Evolutionary conservation across 2,329 filamentous ascomycete species (phyloP).

Genomic region (Penicillium sp.): DNA sequence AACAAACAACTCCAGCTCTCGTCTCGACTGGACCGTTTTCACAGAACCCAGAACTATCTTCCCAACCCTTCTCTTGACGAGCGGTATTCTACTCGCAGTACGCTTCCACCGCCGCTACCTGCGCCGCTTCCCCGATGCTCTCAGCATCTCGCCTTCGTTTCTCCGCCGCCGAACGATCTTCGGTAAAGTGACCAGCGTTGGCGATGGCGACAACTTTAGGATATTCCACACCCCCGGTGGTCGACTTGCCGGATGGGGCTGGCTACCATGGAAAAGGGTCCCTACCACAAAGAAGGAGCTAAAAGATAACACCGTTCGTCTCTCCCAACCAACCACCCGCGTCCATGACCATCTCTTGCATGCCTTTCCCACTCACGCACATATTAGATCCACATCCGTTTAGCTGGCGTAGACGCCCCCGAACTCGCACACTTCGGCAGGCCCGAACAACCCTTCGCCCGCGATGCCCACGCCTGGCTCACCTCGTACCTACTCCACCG

Average conservation of each 20-base stretch:
- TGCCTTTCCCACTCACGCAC: not conserved
- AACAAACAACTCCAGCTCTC: slow-evolving; percentile 40
- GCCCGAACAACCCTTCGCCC: slow-evolving; percentile 75
- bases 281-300: slow-evolving; percentile 65
- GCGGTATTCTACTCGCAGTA: slow-evolving; percentile 34
- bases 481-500: slow-evolving; percentile 64
- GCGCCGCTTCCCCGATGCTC: slow-evolving; percentile 73
- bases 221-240: slow-evolving; percentile 95
- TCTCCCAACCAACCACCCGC: not conserved
- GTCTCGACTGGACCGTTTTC: slow-evolving; percentile 40
- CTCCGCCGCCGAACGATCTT: slow-evolving; percentile 73
- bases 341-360: not conserved
- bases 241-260: slow-evolving; percentile 82
- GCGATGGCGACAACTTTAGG: slow-evolving; percentile 94
- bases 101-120: slow-evolving; percentile 55
- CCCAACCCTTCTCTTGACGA: slow-evolving; percentile 37
- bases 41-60: slow-evolving; percentile 35
- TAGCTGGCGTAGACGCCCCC: slow-evolving; percentile 90
- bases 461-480: slow-evolving; percentile 80
- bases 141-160: slow-evolving; percentile 67
- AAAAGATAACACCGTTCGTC: slow-evolving; percentile 69
- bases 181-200: slow-evolving; percentile 85
- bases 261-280: slow-evolving; percentile 67
- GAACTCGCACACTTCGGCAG: slow-evolving; percentile 89
- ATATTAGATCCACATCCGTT: slow-evolving; percentile 68